Percentiles rank a stretch among this genome's conserved stretches.
These are phyloP conservation scores for Linderniella brevidens DNA, from an alignment of 257 asterid genomes.

Conservation along the genomic window DNA sequence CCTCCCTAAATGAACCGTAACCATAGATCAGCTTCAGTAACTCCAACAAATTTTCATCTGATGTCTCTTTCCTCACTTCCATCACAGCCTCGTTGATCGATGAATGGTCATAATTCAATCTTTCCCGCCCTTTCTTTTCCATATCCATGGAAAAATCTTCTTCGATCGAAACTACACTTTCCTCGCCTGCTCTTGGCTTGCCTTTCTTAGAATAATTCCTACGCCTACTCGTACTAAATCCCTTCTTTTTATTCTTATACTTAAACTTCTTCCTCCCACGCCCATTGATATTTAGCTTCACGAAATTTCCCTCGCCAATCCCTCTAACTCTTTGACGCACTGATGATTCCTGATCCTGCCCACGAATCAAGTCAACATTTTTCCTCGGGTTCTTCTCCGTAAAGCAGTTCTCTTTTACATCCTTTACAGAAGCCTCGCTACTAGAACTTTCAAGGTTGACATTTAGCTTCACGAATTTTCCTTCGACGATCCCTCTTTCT, in stretches of 20 bases:
- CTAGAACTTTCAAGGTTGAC: slow-evolving; percentile 24
- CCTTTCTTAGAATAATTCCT: slow-evolving; percentile 22
- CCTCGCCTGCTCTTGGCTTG: slow-evolving; percentile 26
- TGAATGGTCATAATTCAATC: slow-evolving; percentile 14
- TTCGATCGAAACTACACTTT: slow-evolving; percentile 30
- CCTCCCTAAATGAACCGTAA: slow-evolving; percentile 65
- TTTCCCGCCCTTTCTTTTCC: slow-evolving; percentile 16
- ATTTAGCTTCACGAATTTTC: slow-evolving; percentile 89
- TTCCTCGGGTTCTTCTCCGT: slow-evolving; percentile 22
- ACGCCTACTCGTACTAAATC: slow-evolving; percentile 23
- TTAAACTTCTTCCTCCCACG: slow-evolving; percentile 61
- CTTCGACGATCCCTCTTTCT: slow-evolving; percentile 40
- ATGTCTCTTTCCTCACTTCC: slow-evolving; percentile 52
- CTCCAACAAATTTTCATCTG: slow-evolving; percentile 53
- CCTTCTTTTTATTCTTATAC: slow-evolving; percentile 30
- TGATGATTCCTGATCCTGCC: slow-evolving; percentile 14
- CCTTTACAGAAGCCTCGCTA: slow-evolving; percentile 12
- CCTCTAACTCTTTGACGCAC: slow-evolving; percentile 31
- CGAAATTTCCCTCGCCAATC: slow-evolving; percentile 69
- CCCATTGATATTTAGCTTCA: slow-evolving; percentile 88
- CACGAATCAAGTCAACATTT: slow-evolving; percentile 37
- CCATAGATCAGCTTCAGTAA: slow-evolving; percentile 70
- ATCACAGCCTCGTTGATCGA: slow-evolving; percentile 49
- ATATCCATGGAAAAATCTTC: background rate
- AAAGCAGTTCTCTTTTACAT: slow-evolving; percentile 6